phyloP scores from a whole-genome alignment of 192 early-diverging fungal genomes.

The Backusella sp. region DNA sequence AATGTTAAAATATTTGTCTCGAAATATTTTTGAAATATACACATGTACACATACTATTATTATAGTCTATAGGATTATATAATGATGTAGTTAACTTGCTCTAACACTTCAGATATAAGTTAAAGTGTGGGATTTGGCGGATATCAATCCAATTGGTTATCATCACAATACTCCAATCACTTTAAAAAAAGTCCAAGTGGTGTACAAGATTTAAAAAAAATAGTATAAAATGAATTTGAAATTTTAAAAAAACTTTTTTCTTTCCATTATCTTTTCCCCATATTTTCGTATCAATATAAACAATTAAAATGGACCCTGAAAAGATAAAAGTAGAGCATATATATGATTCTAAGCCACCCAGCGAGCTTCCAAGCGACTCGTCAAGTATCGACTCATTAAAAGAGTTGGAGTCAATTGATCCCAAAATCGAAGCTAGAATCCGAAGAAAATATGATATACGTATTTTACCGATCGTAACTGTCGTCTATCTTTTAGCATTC shows the following conservation, averaged over 20 bases:
- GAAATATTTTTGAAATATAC: background rate
- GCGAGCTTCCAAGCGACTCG: background rate
- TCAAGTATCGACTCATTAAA: background rate
- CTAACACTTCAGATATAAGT: background rate
- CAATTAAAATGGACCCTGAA: background rate
- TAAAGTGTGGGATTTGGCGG: background rate
- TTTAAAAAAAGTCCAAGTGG: background rate
- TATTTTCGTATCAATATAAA: background rate
- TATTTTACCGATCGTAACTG: constrained; percentile 8
- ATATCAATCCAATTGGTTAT: background rate
- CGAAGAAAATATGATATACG: constrained; percentile 18
- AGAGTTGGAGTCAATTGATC: background rate
- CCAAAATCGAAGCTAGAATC: background rate
- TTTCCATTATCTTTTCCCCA: background rate
- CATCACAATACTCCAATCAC: background rate
- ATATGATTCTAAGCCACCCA: background rate
- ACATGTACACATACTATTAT: background rate
- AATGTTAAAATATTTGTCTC: background rate
- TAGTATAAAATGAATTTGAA: background rate
- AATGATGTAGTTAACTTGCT: background rate
- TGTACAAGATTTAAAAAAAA: background rate
- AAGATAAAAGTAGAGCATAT: background rate
- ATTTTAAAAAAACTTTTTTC: background rate
- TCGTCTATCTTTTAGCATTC: constrained; percentile 12
- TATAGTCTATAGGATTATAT: background rate